Base-by-base conservation (phyloP, 1,284 basidiomycete genomes). In the Chiua sp. region DNA sequence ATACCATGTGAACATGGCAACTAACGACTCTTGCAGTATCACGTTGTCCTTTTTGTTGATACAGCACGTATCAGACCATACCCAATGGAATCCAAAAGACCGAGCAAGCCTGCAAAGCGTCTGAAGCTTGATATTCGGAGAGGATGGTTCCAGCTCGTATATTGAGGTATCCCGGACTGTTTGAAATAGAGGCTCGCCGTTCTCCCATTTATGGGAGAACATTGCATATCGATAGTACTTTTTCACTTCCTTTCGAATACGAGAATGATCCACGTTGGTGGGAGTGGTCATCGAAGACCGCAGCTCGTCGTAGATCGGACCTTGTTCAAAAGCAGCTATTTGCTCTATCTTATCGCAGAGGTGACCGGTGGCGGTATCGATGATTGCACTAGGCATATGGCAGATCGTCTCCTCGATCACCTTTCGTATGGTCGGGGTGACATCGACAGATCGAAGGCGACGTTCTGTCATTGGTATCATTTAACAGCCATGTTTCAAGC, bases 201-300 rank as follows among this genome's bases (percentile, higher is more conserved):
- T 22, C n/a, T 44, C 42, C 42, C 42, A 44, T 11, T n/a, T 44
- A 11, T 44, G 42, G 8, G 2, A 23, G 0, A 28, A 49, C 37
- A 47, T 55, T 26, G 10, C 53, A 4, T 58, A 58, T 35, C 16
- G 54, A 20, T 49, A 58, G 30, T 35, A 49, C 11, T 3, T 7
- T 20, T n/a, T 18, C 4, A 56, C 49, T 28, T 23, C 50, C 11
- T 23, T 54, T 15, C 22, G 22, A 1, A 56, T 54, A 13, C 50
- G 50, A 16, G 39, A 26, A n/a, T 10, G 13, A 15, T 39, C 54
- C 2, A 55, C n/a, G n/a, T 4, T 39, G 37, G 13, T 20, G 11
- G 7, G 52, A 53, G 22, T 49, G 10, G 32, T 56, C 57, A 58
- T 58, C 1, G 57, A 58, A n/a, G 39, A 44, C 42, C 20, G n/a